phyloP scores from a whole-genome alignment of 495 filamentous ascomycete genomes.

The Podospora pseudoanserina region DNA sequence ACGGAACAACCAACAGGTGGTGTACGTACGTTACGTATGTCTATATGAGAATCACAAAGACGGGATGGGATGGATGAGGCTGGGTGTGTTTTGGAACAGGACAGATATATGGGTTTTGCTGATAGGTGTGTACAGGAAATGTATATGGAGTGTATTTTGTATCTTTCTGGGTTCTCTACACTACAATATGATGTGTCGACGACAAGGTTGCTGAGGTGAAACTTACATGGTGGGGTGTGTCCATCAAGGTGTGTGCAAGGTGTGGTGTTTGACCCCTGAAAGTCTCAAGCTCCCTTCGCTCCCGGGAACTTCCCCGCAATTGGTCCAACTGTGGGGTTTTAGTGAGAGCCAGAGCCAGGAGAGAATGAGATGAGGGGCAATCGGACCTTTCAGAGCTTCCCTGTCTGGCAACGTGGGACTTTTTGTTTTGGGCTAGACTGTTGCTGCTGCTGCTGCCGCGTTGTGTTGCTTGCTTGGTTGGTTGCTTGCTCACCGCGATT shows the following conservation, averaged over 20 bases:
- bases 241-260: not conserved
- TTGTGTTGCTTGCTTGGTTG: not conserved
- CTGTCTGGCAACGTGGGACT: slow-evolving; percentile 19
- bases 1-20: no score
- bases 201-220: not conserved
- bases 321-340: not conserved
- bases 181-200: not conserved
- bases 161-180: not conserved
- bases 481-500: slow-evolving; percentile 15
- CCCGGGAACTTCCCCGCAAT: not conserved
- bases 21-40: not conserved
- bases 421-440: not conserved
- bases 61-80: not conserved
- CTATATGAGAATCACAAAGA: not conserved
- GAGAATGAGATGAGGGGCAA: slow-evolving; percentile 10
- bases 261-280: not conserved
- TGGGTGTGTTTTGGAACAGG: not conserved
- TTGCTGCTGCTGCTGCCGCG: not conserved
- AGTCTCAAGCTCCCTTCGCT: not conserved
- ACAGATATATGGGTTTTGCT: not conserved
- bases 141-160: not conserved
- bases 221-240: not conserved
- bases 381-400: slow-evolving; percentile 16
- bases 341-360: not conserved
- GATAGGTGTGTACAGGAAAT: not conserved